Base-by-base conservation (phyloP, 176 grass and related monocot species). In the Oryza officinalis region DNA sequence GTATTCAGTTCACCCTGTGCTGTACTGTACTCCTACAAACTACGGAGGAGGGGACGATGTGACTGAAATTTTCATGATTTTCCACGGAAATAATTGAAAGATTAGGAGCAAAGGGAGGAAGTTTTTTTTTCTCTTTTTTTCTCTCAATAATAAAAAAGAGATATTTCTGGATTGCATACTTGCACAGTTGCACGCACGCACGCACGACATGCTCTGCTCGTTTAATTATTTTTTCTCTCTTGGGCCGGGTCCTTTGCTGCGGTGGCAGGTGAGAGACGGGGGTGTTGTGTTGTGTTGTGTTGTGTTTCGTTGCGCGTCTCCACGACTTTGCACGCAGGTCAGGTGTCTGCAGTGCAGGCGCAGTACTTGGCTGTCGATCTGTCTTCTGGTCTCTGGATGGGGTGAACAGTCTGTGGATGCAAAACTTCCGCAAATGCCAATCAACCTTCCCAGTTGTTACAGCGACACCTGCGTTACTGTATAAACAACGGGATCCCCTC, bases 191-290 rank as follows among this genome's bases (percentile, higher is more conserved):
- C 87, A 46, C 41, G 79, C 83, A 86, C 88, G 81, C 87, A 46
- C 41, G 79, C 79, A 83, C 88, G 88, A 82, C 88, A 87, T 90
- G 69, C 33, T 25, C 22, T 46, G 83, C 11, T 75, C 13, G 49
- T 84, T 31, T 80, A 6, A 17, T 17, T 50, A 15, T 18, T 17
- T 50, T 5, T 50, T 50, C 15, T 50, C 14, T 50, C 47, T 50
- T 50, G 15, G 13, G 50, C 6, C 3, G 50, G 18, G 14, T 49
- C 17, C 0, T 52, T 41, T 63, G 49, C 70, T 44, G 23, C 74
- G 74, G 69, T 80, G 72, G 67, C 40, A 31, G 52, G 38, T 27
- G 59, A 45, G 35, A 45, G 3, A 13, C 33, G 20, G 32, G 17
- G 49, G 5, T 6, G 46, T 0, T 15, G 49, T 18, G 11, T 31